These are phyloP conservation scores for Guadua angustifolia DNA, from an alignment of 176 grass and related monocot genomes.

Conservation along the genomic window DNA sequence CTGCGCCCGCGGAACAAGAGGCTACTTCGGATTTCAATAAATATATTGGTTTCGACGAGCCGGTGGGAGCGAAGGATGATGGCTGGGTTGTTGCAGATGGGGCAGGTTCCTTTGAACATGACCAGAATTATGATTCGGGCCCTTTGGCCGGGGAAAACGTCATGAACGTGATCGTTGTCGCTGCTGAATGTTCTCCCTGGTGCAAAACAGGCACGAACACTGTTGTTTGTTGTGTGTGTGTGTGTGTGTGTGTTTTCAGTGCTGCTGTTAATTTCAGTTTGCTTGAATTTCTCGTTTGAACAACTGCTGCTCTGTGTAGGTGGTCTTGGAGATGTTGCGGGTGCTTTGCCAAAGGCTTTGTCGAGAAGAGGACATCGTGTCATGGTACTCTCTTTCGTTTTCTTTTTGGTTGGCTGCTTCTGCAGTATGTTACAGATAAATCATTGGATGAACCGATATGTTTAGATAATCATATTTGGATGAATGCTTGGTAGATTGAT, in stretches of 20 bases:
- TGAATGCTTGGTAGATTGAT: background rate
- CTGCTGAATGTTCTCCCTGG: conserved; percentile 93
- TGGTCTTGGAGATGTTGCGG: conserved; percentile 94
- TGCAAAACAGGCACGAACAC: conserved; percentile 76
- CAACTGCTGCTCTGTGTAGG: conserved; percentile 45
- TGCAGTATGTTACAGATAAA: background rate
- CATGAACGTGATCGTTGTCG: conserved; percentile 90
- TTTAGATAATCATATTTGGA: background rate
- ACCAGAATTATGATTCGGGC: conserved; percentile 47
- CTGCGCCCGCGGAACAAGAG: background rate
- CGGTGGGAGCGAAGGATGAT: conserved; percentile 25
- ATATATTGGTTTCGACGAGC: conserved; percentile 43
- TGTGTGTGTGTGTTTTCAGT: background rate
- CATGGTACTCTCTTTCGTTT: conserved; percentile 59
- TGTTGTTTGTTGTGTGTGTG: background rate
- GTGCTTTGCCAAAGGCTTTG: conserved; percentile 95
- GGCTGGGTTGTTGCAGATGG: conserved; percentile 27
- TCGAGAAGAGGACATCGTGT: conserved; percentile 97
- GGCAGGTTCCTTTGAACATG: conserved; percentile 42
- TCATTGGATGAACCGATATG: background rate
- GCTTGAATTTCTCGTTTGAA: conserved; percentile 32
- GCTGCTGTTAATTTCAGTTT: background rate
- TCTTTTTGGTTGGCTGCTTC: background rate
- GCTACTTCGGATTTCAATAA: conserved; percentile 44
- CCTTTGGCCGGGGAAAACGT: conserved; percentile 86